Evolutionary conservation across 1,284 basidiomycete species (phyloP).

Genomic region (Pyrrhoderma lamaoense): DNA sequence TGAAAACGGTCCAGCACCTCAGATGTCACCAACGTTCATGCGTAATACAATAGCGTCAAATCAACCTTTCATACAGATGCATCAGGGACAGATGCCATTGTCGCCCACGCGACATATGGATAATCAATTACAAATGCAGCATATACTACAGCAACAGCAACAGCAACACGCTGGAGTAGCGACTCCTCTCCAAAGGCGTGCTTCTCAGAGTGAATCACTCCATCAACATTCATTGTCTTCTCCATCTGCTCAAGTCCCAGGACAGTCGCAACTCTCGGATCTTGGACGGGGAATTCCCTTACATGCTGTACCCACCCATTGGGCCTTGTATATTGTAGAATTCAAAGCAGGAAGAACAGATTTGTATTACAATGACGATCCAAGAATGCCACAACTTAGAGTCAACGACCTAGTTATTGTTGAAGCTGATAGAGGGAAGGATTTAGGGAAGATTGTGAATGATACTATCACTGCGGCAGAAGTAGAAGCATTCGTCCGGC

Average conservation of each 20-base stretch:
- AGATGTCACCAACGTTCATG: constrained; percentile 23
- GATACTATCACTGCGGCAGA: constrained; percentile 87
- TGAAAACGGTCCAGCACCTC: constrained; percentile 35
- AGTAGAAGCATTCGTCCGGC: constrained; percentile 83
- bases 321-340: constrained; percentile 93
- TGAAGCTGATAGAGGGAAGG: constrained; percentile 92
- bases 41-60: constrained; percentile 11
- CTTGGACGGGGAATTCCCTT: constrained; percentile 89
- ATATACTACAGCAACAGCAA: constrained; percentile 27
- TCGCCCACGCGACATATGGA: constrained; percentile 24
- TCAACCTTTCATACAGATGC: constrained; percentile 14
- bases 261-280: constrained; percentile 39
- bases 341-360: constrained; percentile 97
- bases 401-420: constrained; percentile 93
- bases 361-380: constrained; percentile 81
- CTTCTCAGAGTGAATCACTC: constrained; percentile 42
- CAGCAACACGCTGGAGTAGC: constrained; percentile 21
- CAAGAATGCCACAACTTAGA: constrained; percentile 49
- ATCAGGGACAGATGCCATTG: constrained; percentile 22
- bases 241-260: neutral
- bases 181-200: constrained; percentile 33
- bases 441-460: constrained; percentile 85
- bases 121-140: constrained; percentile 22
- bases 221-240: neutral
- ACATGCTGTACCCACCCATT: constrained; percentile 70